Conservation (phyloP, 352 stramenopile species). For the Pythium brachiatum region DNA sequence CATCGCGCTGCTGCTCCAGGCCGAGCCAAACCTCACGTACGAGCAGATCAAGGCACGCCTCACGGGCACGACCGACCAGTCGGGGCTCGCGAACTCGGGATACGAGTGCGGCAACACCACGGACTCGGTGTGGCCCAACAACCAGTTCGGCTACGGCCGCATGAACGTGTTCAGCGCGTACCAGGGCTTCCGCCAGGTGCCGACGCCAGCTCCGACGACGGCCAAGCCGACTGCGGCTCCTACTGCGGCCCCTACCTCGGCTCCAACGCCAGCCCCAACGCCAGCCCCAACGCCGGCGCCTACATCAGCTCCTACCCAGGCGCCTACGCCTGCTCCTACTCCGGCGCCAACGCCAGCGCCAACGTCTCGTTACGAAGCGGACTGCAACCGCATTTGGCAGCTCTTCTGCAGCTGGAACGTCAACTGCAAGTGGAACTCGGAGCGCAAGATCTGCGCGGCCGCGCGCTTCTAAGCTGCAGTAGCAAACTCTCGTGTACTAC, state of each 20-base stretch:
- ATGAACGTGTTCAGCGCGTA: slow-evolving; percentile 14
- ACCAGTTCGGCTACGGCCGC: slow-evolving; percentile 17
- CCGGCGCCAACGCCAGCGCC: neutral
- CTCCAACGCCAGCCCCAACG: slow-evolving; percentile 9
- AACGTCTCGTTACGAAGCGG: slow-evolving; percentile 8
- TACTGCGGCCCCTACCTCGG: neutral
- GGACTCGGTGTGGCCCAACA: slow-evolving; percentile 14
- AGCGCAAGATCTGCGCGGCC: slow-evolving; percentile 13
- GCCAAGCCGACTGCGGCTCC: neutral
- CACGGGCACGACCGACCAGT: slow-evolving; percentile 4
- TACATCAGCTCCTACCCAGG: neutral
- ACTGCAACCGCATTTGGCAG: slow-evolving; percentile 18
- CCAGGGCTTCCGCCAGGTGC: neutral
- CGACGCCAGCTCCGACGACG: neutral
- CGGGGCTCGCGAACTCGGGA: slow-evolving; percentile 3
- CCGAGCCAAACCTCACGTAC: slow-evolving; percentile 16
- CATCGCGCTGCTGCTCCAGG: slow-evolving; percentile 27
- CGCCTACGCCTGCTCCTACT: neutral
- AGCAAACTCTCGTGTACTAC: too few species aligned
- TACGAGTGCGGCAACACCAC: slow-evolving; percentile 17
- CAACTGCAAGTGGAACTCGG: slow-evolving; percentile 16
- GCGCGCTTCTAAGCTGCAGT: too few species aligned
- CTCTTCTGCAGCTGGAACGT: slow-evolving; percentile 15
- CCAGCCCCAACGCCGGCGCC: slow-evolving; percentile 5
- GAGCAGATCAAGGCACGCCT: slow-evolving; percentile 15